Evolutionary conservation across 2,329 filamentous ascomycete species (phyloP), one percentile per base, ranked within the genome.

Genomic region (Clonostachys rhizophaga): DNA sequence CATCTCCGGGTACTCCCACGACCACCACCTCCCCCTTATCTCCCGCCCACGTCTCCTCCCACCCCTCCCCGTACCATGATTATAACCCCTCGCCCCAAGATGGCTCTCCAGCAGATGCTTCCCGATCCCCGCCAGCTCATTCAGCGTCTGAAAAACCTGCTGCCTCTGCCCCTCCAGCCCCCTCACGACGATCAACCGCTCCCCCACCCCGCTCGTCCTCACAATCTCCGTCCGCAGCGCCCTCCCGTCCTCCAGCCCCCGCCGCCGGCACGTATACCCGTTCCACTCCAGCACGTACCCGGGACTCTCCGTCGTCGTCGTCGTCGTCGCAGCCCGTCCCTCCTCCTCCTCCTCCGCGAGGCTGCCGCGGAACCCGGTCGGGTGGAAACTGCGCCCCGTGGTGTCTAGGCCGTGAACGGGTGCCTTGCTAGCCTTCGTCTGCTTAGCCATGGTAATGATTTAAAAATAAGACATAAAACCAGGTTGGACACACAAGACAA

Each of bases 261-360:
- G 51, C 9, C 51, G 47, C 24, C 43, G 49, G 7, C 43, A 35
- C 13, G 49, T 44, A 34, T 49, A 42, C 39, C 14, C 20, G 44
- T 35, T 41, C 44, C 44, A 53, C 35, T 54, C 52, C 13, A 50
- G 47, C 34, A 49, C 50, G 42, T 55, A 53, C 13, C 51, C 53
- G n/a, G 42, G 43, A 14, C 49, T 47, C 13, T 37, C 33, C 30
- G 46, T 6, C 20, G 20, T 6, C 18, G 18, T 18, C 18, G 18
- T n/a, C 5, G 39, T 37, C n/a, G 30, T 34, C 20, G 42, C 37
- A 45, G 46, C 24, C 8, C 24, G 8, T 10, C 24, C 8, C 8
- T 9, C 24, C 24, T 30, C 24, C 24, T 30, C 24, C 24, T 30
- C 24, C 24, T 30, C 24, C 9, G 24, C 24, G 24, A 30, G 24